Percentiles rank a stretch among this genome's conserved stretches.
Evolutionary conservation across 2,329 filamentous ascomycete genomes (phyloP).

Genomic region (Albifimbria verrucaria): DNA sequence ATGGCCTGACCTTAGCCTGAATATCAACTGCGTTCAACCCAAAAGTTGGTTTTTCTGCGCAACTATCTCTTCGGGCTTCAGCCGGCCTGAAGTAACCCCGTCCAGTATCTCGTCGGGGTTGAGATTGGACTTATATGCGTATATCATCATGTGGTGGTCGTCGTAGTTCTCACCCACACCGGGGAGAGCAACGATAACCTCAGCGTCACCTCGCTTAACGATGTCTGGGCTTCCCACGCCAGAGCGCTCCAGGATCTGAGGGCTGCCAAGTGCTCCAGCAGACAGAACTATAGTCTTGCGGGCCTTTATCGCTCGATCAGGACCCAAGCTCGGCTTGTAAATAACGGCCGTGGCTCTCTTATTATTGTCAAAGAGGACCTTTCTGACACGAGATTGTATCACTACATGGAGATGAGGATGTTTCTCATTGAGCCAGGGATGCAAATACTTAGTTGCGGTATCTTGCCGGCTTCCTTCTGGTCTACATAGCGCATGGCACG

Average conservation of each 20-base stretch:
- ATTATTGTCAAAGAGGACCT: not conserved
- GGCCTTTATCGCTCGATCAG: not conserved
- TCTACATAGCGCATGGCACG: not conserved
- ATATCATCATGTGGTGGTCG: conserved; percentile 50
- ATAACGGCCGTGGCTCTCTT: conserved; percentile 12
- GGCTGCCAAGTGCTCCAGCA: conserved; percentile 47
- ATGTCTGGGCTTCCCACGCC: conserved; percentile 50
- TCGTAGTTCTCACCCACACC: conserved; percentile 50
- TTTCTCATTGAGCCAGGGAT: not conserved
- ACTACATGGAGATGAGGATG: not conserved
- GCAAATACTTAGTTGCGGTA: not conserved
- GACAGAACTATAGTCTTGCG: conserved; percentile 5
- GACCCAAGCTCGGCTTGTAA: not conserved
- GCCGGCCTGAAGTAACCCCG: conserved; percentile 43
- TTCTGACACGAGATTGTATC: not conserved
- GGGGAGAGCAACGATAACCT: conserved; percentile 39
- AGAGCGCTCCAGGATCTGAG: conserved; percentile 56
- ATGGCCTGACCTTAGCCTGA: conserved; percentile 49
- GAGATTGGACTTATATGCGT: conserved; percentile 37
- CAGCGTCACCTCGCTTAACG: conserved; percentile 41
- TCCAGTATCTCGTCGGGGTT: conserved; percentile 35
- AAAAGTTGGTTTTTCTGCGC: conserved; percentile 39
- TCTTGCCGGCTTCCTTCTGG: not conserved
- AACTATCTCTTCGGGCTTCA: conserved; percentile 31
- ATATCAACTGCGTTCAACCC: conserved; percentile 55